Base-by-base conservation (phyloP, 495 filamentous ascomycete genomes). In the Penicillium coffeae region DNA sequence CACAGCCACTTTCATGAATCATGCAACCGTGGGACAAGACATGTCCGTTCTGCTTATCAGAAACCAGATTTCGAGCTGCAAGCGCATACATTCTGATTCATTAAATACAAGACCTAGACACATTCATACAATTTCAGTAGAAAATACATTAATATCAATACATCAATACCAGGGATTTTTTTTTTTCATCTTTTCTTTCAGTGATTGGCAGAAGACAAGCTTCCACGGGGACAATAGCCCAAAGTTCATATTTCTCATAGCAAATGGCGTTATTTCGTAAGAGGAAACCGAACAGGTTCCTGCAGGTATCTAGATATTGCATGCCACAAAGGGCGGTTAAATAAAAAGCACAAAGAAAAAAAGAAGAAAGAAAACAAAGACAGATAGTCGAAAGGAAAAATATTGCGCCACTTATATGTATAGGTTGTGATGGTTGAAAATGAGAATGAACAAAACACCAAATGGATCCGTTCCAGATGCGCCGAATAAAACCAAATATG, bases 221-320 rank as follows among this genome's bases (percentile, higher is more conserved):
- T 30, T 30, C 25, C 10, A 30, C 25, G 5, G 25, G 25, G 25
- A 10, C 25, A 30, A 30, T 30, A 4, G 25, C 25, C 25, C 25
- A 30, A 30, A 5, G 25, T n/a, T 30, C 25, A 30, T 30, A 30
- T 30, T 30, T 30, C 25, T 46, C 41, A 50, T 50, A 45, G 38
- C 41, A 40, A 50, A 39, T 32, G 39, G 38, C 54, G 36, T 55
- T 18, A 47, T 51, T 30, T 54, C 48, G 38, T 50, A 15, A 54
- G 18, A 20, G 25, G 4, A 10, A 30, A 30, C 42, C 36, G 20
- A n/a, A 13, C 13, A 37, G 21, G 41, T 45, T 49, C 45, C 47
- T 44, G n/a, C 36, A 21, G 52, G 52, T 47, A 48, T 58, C 47
- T 58, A 58, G 43, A 48, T 42, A 42, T 27, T 25, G 18, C 19